Evolutionary conservation across 106 monocot species (phyloP).

Genomic region (Allium fistulosum): DNA sequence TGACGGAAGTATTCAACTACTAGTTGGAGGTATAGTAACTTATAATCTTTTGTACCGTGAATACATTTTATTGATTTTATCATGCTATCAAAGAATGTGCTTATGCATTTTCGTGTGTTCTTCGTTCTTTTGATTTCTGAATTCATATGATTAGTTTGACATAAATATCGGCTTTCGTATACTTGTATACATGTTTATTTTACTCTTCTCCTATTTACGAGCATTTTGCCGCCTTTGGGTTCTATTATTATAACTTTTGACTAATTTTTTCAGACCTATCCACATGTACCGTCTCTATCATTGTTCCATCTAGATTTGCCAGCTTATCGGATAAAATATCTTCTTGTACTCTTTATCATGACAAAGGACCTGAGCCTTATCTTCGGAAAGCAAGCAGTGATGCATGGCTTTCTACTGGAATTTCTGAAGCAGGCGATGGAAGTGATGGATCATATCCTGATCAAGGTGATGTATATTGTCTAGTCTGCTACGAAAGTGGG

Average conservation of each 20-base stretch:
- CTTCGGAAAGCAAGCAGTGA: conserved; percentile 85
- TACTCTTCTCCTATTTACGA: neutral
- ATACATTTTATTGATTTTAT: neutral
- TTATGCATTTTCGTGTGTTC: neutral
- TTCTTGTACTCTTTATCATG: conserved; percentile 88
- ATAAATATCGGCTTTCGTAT: neutral
- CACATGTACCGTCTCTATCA: conserved; percentile 60
- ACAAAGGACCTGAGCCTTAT: conserved; percentile 90
- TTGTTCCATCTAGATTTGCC: conserved; percentile 38
- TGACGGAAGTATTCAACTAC: conserved; percentile 82
- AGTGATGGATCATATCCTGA: conserved; percentile 62
- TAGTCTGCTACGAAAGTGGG: conserved; percentile 84
- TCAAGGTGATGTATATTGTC: conserved; percentile 84
- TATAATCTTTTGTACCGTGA: neutral
- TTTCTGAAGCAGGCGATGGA: conserved; percentile 68
- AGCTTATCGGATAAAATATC: conserved; percentile 45
- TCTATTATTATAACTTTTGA: conserved; percentile 1
- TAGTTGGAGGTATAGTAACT: conserved; percentile 61
- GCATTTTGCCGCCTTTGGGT: neutral
- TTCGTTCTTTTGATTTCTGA: too few species aligned
- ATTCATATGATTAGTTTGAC: too few species aligned
- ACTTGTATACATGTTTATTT: neutral
- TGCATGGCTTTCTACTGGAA: conserved; percentile 94
- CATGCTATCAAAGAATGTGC: neutral
- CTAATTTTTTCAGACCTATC: conserved; percentile 46